Percentiles rank a stretch among this genome's conserved stretches.
These are phyloP conservation scores for Picea abies DNA, from an alignment of 83 land plant genomes.

Conservation along the genomic window DNA sequence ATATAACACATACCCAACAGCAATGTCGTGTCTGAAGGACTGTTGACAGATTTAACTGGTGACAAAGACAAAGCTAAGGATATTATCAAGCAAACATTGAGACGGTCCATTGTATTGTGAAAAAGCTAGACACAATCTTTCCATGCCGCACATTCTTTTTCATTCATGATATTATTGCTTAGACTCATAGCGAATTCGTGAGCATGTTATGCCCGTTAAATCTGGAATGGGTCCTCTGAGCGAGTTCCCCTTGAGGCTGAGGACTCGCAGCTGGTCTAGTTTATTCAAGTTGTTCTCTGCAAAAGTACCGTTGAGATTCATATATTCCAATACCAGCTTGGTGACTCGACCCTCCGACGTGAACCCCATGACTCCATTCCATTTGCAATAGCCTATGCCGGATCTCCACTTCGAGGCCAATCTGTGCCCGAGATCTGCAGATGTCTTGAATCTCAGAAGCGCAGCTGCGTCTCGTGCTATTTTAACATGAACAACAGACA, in stretches of 20 bases:
- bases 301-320: conserved; percentile 36
- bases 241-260: conserved; percentile 32
- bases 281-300: conserved; percentile 18
- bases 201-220: conserved; percentile 10
- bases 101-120: too few relatives aligned
- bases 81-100: too few relatives aligned
- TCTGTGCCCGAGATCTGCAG: not conserved
- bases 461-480: not conserved
- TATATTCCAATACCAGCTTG: conserved; percentile 22
- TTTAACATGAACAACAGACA: too few relatives aligned
- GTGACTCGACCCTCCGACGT: conserved; percentile 21
- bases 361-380: conserved; percentile 9
- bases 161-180: too few relatives aligned
- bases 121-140: too few relatives aligned
- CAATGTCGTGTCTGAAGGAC: too few relatives aligned
- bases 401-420: not conserved
- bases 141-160: too few relatives aligned
- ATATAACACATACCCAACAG: too few relatives aligned
- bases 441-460: not conserved
- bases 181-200: too few relatives aligned
- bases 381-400: not conserved
- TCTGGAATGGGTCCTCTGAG: conserved; percentile 34
- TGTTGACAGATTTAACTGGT: too few relatives aligned
- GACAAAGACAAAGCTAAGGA: too few relatives aligned
- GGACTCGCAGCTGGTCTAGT: conserved; percentile 25